These are phyloP conservation scores for Scheffersomyces coipomensis DNA, from an alignment of 805 yeast species.

Conservation along the genomic window DNA sequence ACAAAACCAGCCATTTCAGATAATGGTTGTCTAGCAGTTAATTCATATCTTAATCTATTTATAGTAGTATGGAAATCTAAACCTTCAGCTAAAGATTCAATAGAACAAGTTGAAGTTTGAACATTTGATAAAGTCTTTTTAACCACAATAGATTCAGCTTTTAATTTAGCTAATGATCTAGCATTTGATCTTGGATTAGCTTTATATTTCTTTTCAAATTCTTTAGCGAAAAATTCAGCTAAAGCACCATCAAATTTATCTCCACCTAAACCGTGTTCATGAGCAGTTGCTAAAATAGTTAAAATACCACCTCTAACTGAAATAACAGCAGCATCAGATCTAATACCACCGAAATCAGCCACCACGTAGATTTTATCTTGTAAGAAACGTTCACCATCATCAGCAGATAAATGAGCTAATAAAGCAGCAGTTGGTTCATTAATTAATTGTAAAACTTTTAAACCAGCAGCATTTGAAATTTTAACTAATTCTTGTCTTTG, in stretches of 20 bases:
- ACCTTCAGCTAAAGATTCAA: conserved; percentile 93
- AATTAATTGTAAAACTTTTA: conserved; percentile 81
- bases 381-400: conserved; percentile 41
- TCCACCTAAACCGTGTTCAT: conserved; percentile 85
- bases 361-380: conserved; percentile 82
- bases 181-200: conserved; percentile 77
- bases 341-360: conserved; percentile 92
- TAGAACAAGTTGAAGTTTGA: conserved; percentile 83
- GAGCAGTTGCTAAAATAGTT: conserved; percentile 84
- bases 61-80: conserved; percentile 88
- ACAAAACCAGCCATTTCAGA: conserved; percentile 75
- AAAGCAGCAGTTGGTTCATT: conserved; percentile 92
- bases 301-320: conserved; percentile 92
- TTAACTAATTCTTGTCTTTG: conserved; percentile 65
- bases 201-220: conserved; percentile 85
- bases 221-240: conserved; percentile 83
- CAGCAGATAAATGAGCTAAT: conserved; percentile 66
- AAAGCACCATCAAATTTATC: conserved; percentile 77
- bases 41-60: conserved; percentile 91
- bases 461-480: conserved; percentile 68
- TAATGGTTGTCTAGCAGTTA: conserved; percentile 77
- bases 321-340: conserved; percentile 93
- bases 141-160: conserved; percentile 76
- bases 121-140: conserved; percentile 93
- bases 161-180: conserved; percentile 86